These are phyloP conservation scores for Elongisporangium prolatum DNA, from an alignment of 352 stramenopile species.

Conservation along the genomic window DNA sequence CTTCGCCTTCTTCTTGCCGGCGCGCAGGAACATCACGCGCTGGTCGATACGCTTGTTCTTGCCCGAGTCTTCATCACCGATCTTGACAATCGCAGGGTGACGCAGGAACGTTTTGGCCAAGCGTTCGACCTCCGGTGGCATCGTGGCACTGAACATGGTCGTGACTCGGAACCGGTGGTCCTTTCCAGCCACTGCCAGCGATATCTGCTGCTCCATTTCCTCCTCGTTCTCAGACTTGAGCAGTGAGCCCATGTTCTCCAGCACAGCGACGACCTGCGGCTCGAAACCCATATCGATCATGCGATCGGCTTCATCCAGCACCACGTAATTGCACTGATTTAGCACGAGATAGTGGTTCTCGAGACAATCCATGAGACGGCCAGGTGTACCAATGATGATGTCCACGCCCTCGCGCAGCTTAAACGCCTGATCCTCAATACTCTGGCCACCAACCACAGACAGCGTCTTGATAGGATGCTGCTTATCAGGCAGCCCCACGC, in stretches of 20 bases:
- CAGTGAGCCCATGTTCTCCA: constrained; percentile 96
- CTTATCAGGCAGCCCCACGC: constrained; percentile 50
- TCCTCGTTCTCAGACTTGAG: constrained; percentile 97
- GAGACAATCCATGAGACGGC: constrained; percentile 97
- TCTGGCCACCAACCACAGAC: constrained; percentile 92
- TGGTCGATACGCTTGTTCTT: constrained; percentile 99
- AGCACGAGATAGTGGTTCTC: constrained; percentile 98
- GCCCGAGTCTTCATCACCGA: constrained; percentile 95
- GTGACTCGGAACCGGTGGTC: constrained; percentile 83
- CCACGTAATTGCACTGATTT: constrained; percentile 99
- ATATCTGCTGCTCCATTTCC: constrained; percentile 93
- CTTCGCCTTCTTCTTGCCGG: constrained; percentile 89
- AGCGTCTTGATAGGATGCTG: constrained; percentile 77
- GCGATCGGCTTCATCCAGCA: constrained; percentile 98
- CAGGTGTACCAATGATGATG: constrained; percentile 98
- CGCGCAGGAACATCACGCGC: constrained; percentile 91
- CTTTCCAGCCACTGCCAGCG: constrained; percentile 38
- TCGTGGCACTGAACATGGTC: constrained; percentile 99
- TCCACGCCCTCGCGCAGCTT: constrained; percentile 95
- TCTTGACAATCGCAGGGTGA: constrained; percentile 96
- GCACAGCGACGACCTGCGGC: constrained; percentile 93
- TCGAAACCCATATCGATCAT: constrained; percentile 99
- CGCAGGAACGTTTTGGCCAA: constrained; percentile 97
- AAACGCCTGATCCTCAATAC: constrained; percentile 96
- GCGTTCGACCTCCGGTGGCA: constrained; percentile 95